These are phyloP conservation scores for Pulveroboletus ravenelii DNA, from an alignment of 768 basidiomycete genomes.

Conservation along the genomic window DNA sequence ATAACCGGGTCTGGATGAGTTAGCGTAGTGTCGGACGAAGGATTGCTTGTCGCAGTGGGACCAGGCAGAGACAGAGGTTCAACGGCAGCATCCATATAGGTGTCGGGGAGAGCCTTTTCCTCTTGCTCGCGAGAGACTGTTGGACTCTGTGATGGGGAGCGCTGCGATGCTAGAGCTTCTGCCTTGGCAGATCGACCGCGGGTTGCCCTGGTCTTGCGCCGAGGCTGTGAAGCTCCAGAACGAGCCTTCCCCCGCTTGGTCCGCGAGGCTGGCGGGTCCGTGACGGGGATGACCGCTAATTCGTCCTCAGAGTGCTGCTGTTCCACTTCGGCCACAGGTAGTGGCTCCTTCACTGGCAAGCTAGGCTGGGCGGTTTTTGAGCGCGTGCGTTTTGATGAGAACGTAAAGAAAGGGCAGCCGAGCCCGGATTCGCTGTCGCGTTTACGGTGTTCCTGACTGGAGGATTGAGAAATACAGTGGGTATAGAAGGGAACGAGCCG, in stretches of 20 bases:
- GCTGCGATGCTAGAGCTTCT: slow-evolving; percentile 10
- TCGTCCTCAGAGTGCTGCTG: slow-evolving; percentile 24
- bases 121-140: neutral
- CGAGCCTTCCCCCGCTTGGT: slow-evolving; percentile 19
- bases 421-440: slow-evolving; percentile 49
- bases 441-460: slow-evolving; percentile 70
- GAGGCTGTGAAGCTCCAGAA: slow-evolving; percentile 21
- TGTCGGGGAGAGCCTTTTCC: neutral
- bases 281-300: slow-evolving; percentile 4
- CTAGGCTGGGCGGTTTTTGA: neutral
- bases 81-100: neutral
- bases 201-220: slow-evolving; percentile 19
- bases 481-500: slow-evolving; percentile 21
- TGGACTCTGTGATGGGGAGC: slow-evolving; percentile 12
- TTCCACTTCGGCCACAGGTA: neutral
- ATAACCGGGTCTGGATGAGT: slow-evolving; percentile 9
- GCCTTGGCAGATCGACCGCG: slow-evolving; percentile 21
- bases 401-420: slow-evolving; percentile 41
- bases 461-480: slow-evolving; percentile 4
- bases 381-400: slow-evolving; percentile 29
- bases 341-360: neutral
- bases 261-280: slow-evolving; percentile 12
- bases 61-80: neutral
- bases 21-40: neutral
- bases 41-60: neutral